Conservation (phyloP, 1,139 yeast species). For the Geotrichum histeridarum region DNA sequence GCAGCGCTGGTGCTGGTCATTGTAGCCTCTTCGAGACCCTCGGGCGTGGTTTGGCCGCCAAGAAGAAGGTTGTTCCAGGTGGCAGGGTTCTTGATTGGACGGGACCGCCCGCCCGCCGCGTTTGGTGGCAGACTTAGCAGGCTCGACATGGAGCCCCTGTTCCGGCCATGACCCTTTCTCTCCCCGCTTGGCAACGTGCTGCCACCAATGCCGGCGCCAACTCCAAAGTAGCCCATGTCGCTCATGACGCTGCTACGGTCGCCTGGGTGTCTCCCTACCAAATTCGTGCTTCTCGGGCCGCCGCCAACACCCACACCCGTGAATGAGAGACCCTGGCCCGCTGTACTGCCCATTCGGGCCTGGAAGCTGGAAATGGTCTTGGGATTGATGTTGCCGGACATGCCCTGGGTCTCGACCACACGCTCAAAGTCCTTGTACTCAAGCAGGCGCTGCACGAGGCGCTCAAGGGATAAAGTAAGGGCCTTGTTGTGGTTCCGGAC, state of each 20-base stretch:
- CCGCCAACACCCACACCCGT: background rate
- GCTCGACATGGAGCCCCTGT: constrained; percentile 12
- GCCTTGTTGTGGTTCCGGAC: constrained; percentile 18
- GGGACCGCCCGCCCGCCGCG: constrained; percentile 4
- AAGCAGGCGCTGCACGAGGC: constrained; percentile 35
- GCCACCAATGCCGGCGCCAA: background rate
- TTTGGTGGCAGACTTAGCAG: constrained; percentile 9
- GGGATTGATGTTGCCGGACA: constrained; percentile 22
- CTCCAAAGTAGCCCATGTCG: constrained; percentile 5
- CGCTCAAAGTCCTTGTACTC: constrained; percentile 33
- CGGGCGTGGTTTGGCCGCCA: constrained; percentile 7
- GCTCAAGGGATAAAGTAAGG: constrained; percentile 26
- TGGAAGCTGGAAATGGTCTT: constrained; percentile 32
- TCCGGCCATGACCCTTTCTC: constrained; percentile 6
- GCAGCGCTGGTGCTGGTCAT: background rate
- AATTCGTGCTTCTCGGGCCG: background rate
- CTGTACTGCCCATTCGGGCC: constrained; percentile 25
- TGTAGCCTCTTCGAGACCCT: background rate
- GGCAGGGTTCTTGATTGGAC: constrained; percentile 16
- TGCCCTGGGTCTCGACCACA: constrained; percentile 26
- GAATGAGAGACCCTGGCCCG: background rate
- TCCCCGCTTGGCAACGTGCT: background rate
- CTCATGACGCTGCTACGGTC: constrained; percentile 8
- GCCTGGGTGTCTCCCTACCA: constrained; percentile 1
- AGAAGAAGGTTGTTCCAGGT: constrained; percentile 16